phyloP scores from a whole-genome alignment of 257 asterid genomes.

The Solanum appendiculatum region DNA sequence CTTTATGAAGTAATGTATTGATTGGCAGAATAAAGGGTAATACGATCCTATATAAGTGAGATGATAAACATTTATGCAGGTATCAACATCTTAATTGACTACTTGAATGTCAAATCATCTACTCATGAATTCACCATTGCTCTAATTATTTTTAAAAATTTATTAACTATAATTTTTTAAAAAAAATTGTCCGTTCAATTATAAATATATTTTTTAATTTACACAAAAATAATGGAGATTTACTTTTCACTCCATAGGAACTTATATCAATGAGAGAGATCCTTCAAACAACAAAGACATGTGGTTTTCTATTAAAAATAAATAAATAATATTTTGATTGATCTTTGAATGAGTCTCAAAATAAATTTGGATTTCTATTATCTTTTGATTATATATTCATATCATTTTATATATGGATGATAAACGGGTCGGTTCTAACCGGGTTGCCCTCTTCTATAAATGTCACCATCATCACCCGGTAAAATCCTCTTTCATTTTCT shows the following conservation, averaged over 20 bases:
- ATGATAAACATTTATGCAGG: neutral
- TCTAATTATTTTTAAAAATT: too few relatives aligned
- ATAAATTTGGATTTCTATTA: neutral
- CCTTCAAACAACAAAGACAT: too few relatives aligned
- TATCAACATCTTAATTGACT: too few relatives aligned
- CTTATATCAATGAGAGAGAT: too few relatives aligned
- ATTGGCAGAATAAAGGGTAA: neutral
- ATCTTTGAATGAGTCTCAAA: neutral
- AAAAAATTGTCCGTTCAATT: too few relatives aligned
- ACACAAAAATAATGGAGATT: too few relatives aligned
- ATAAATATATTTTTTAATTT: too few relatives aligned
- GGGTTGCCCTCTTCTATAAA: slow-evolving; percentile 7
- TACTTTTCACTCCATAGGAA: too few relatives aligned
- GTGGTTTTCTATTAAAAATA: too few relatives aligned
- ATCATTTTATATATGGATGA: neutral
- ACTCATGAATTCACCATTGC: neutral
- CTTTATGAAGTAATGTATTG: too few relatives aligned
- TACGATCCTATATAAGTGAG: too few relatives aligned
- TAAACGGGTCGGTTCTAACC: neutral
- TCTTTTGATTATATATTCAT: neutral
- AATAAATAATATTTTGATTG: neutral
- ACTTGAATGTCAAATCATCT: neutral
- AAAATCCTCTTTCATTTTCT: neutral
- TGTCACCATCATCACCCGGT: neutral
- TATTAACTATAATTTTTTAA: too few relatives aligned